These are phyloP conservation scores for Tylopilus cervinicoccineus DNA, from an alignment of 768 basidiomycete genomes.

Conservation along the genomic window DNA sequence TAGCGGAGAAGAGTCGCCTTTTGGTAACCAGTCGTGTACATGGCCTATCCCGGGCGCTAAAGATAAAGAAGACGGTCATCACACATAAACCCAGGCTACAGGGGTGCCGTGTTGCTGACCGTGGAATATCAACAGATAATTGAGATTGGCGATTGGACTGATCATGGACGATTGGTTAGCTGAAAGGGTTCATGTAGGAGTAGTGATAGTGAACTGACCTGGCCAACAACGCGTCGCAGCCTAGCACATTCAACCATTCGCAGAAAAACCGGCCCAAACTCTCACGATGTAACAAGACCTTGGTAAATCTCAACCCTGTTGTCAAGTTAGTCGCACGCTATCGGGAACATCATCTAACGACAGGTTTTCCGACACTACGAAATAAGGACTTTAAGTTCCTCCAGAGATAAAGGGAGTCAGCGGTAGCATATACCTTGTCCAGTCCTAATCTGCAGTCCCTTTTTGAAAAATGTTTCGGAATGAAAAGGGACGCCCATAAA, in stretches of 20 bases:
- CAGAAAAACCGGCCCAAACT: neutral
- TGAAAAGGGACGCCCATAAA: neutral
- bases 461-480: slow-evolving; percentile 4
- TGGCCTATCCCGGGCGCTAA: neutral
- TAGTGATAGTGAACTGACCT: neutral
- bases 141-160: too few relatives aligned
- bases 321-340: slow-evolving; percentile 6
- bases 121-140: neutral
- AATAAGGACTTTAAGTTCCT: slow-evolving; percentile 1
- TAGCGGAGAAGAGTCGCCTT: neutral
- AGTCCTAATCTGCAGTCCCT: neutral
- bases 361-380: slow-evolving; percentile 4
- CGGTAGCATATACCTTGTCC: neutral
- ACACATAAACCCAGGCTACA: neutral
- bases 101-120: neutral
- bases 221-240: neutral
- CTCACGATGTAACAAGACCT: slow-evolving; percentile 1
- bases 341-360: slow-evolving; percentile 1
- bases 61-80: neutral
- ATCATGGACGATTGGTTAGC: too few relatives aligned
- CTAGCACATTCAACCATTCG: neutral
- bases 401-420: slow-evolving; percentile 1
- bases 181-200: too few relatives aligned
- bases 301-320: slow-evolving; percentile 6
- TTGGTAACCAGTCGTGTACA: neutral